Percentiles rank a stretch among this genome's conserved stretches.
These are phyloP conservation scores for Scutellaria minor DNA, from an alignment of 257 asterid genomes.

Conservation along the genomic window DNA sequence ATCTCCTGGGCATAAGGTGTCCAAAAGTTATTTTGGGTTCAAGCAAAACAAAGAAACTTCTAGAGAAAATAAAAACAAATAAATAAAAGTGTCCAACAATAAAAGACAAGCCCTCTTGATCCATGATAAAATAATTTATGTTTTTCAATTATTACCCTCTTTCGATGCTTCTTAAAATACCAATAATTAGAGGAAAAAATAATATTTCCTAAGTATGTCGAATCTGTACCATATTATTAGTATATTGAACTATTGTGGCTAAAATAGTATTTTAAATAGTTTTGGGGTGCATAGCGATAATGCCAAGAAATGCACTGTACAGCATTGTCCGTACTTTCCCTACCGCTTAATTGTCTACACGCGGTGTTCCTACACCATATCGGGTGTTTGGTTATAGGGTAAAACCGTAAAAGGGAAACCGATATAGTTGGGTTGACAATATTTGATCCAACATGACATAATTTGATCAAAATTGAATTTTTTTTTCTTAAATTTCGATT, in stretches of 20 bases:
- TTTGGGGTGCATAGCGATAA: constrained; percentile 2
- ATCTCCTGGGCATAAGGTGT: constrained; percentile 26
- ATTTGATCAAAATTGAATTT: no score
- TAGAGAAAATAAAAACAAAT: background rate
- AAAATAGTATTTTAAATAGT: constrained; percentile 16
- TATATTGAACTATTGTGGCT: background rate
- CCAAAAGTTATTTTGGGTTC: constrained; percentile 15
- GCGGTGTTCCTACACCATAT: constrained; percentile 24
- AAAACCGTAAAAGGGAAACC: background rate
- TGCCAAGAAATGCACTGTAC: constrained; percentile 34
- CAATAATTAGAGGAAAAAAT: background rate
- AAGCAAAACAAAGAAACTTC: constrained; percentile 33
- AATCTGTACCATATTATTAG: background rate
- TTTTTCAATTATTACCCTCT: constrained; percentile 26
- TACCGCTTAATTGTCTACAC: background rate
- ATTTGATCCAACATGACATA: no score
- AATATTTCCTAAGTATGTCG: background rate
- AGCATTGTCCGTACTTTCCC: constrained; percentile 35
- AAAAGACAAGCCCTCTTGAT: constrained; percentile 27
- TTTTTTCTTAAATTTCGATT: no score
- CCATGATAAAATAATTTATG: constrained; percentile 24
- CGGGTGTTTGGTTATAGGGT: constrained; percentile 1
- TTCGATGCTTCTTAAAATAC: constrained; percentile 10
- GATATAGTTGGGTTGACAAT: no score
- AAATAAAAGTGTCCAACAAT: constrained; percentile 23